Percentiles rank a stretch among this genome's conserved stretches.
These are phyloP conservation scores for Rhododendron vialii DNA, from an alignment of 148 eudicot genomes.

Conservation along the genomic window DNA sequence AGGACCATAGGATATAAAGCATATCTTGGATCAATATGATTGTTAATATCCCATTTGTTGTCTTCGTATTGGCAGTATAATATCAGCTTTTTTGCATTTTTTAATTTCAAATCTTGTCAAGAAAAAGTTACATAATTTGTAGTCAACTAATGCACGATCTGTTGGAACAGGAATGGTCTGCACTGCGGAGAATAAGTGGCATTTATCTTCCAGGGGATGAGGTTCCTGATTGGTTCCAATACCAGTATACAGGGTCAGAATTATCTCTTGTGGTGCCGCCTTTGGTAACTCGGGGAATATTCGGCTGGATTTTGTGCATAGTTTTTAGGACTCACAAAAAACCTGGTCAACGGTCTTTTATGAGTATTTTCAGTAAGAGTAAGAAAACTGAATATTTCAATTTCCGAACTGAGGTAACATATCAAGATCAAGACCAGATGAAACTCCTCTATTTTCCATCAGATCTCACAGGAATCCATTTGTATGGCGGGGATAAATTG, in stretches of 20 bases:
- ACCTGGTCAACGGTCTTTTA: no score
- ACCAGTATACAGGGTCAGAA: background rate
- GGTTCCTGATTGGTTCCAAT: background rate
- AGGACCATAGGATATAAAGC: no score
- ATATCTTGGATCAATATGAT: no score
- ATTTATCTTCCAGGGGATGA: background rate
- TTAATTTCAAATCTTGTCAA: background rate
- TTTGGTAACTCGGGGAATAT: background rate
- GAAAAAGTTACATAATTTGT: background rate
- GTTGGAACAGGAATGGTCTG: background rate
- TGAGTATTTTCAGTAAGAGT: no score
- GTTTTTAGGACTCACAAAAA: background rate
- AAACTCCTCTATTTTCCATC: background rate
- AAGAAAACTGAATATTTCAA: no score
- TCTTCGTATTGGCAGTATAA: no score
- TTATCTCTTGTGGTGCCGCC: background rate
- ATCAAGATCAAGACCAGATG: background rate
- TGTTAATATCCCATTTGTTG: no score
- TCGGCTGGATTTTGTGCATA: background rate
- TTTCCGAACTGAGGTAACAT: no score
- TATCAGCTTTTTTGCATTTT: no score
- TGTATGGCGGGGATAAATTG: background rate
- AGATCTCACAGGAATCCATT: no score
- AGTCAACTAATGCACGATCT: background rate
- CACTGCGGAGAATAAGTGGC: fast-evolving